Conservation (phyloP, 768 basidiomycete genomes). For the Baorangia bicolor region DNA sequence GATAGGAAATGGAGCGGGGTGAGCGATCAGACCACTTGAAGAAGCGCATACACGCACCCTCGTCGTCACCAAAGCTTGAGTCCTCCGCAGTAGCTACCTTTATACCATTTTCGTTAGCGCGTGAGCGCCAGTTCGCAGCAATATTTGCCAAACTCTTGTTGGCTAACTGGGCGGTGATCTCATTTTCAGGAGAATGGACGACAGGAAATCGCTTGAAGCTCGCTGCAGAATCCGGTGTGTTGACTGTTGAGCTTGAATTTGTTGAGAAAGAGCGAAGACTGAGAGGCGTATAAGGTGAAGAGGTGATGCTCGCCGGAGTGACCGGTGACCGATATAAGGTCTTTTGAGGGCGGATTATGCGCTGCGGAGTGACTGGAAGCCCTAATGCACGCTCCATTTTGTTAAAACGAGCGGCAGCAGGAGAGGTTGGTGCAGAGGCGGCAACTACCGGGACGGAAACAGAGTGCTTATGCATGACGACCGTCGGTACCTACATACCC, state of each 20-base stretch:
- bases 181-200: slow-evolving; percentile 45
- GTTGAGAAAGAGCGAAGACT: slow-evolving; percentile 63
- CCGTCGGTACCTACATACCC: slow-evolving; percentile 12
- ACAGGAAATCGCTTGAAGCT: slow-evolving; percentile 43
- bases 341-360: slow-evolving; percentile 47
- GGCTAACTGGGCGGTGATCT: slow-evolving; percentile 28
- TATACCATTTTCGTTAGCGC: slow-evolving; percentile 71
- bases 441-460: slow-evolving; percentile 33
- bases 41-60: slow-evolving; percentile 38
- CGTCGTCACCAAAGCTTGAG: slow-evolving; percentile 46
- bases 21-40: slow-evolving; percentile 12
- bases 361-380: slow-evolving; percentile 65
- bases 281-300: slow-evolving; percentile 66
- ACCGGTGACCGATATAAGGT: slow-evolving; percentile 53
- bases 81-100: slow-evolving; percentile 50
- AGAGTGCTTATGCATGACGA: slow-evolving; percentile 32
- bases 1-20: slow-evolving; percentile 7
- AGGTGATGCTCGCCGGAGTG: slow-evolving; percentile 52
- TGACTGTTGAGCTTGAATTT: slow-evolving; percentile 50
- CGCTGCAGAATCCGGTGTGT: slow-evolving; percentile 50
- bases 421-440: slow-evolving; percentile 46
- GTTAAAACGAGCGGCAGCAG: slow-evolving; percentile 38
- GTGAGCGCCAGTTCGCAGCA: slow-evolving; percentile 68
- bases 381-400: slow-evolving; percentile 29
- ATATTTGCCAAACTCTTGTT: slow-evolving; percentile 56